These are phyloP conservation scores for Hansenula sp. DNA, from an alignment of 1,139 yeast genomes.

Conservation along the genomic window DNA sequence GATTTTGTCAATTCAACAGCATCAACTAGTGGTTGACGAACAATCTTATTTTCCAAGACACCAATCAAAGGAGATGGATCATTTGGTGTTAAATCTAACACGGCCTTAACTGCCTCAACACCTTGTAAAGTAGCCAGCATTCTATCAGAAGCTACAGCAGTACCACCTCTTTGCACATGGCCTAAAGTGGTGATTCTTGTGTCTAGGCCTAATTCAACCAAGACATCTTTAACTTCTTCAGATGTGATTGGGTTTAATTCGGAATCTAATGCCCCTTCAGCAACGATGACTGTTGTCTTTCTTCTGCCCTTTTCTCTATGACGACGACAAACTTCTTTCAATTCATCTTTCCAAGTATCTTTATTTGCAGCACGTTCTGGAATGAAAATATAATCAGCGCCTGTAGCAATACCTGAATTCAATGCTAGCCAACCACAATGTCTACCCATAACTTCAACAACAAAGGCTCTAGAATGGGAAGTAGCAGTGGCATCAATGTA, in stretches of 20 bases:
- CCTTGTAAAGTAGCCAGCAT: conserved; percentile 76
- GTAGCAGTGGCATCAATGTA: conserved; percentile 83
- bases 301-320: conserved; percentile 72
- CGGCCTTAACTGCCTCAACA: conserved; percentile 79
- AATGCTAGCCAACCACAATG: conserved; percentile 87
- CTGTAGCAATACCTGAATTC: conserved; percentile 80
- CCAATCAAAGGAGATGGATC: conserved; percentile 80
- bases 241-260: conserved; percentile 64
- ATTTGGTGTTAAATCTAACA: conserved; percentile 62
- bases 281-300: conserved; percentile 76
- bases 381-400: conserved; percentile 76
- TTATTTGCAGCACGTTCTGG: conserved; percentile 73
- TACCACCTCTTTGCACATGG: conserved; percentile 85
- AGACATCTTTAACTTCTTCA: conserved; percentile 62
- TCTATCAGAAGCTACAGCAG: conserved; percentile 79
- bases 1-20: conserved; percentile 67
- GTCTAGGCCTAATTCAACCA: conserved; percentile 70
- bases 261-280: conserved; percentile 76
- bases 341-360: conserved; percentile 61
- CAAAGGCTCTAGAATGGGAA: conserved; percentile 80
- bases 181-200: conserved; percentile 79
- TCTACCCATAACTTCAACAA: conserved; percentile 87
- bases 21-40: conserved; percentile 65
- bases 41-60: conserved; percentile 66
- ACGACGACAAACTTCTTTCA: conserved; percentile 59